Evolutionary conservation across 1,284 basidiomycete species (phyloP), one percentile per base, ranked within the genome.

Genomic region (Entoloma clypeatum): DNA sequence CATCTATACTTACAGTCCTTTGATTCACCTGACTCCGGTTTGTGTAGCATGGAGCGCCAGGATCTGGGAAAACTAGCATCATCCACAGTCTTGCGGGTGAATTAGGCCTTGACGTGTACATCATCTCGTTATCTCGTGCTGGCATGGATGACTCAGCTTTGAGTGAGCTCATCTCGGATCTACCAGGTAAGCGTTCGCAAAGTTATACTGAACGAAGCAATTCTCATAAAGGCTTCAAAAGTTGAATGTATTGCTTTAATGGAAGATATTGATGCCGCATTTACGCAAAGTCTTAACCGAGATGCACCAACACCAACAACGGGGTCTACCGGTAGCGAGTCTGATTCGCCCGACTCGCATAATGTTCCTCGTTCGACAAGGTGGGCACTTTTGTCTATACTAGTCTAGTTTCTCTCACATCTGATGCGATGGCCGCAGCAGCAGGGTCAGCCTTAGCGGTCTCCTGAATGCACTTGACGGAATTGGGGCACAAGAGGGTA

Each of bases 221-320:
- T 18, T 41, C 35, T 28, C 11, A 36, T 44, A 10, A 37, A 6
- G 4, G 10, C 11, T 34, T 36, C 14, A 26, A 16, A 40, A 29
- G 70, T 77, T 38, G 69, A 74, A 48, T 84, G 79, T 49, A 81
- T 91, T 43, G 78, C 83, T 0, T 65, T 91, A 16, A 84, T 91
- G 74, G 87, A 91, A 60, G 87, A 87, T 54, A 81, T 88, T 43
- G 85, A 88, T 48, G 84, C 79, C 3, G 82, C 81, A 0, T 84
- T 86, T 58, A 74, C 72, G 26, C 71, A 74, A 41, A 69, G 70
- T 18, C 51, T 85, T 26, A 77, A 68, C 43, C 76, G 79, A 13
- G 68, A 71, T 36, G 49, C 45, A 4, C 5, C 29, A 8, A 2
- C 24, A 11, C n/a, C 26, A 17, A 18, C 38, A 13, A 19, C 26